Conservation (phyloP, 2,329 filamentous ascomycete species). For the Colletotrichum chrysophilum region DNA sequence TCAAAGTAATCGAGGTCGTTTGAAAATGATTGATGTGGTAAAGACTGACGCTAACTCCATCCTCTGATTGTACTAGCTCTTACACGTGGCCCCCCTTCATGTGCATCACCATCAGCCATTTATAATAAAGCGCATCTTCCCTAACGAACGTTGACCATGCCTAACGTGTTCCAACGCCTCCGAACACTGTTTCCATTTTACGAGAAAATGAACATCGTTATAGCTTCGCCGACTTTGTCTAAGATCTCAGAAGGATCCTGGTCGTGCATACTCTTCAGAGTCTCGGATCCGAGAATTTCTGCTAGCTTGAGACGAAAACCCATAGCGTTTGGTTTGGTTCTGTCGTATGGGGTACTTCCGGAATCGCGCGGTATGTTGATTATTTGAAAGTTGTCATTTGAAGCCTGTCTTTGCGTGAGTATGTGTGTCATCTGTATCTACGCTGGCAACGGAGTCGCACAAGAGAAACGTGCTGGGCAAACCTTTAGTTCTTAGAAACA, state of each 20-base stretch:
- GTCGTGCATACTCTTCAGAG: neutral
- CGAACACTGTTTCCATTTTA: no score
- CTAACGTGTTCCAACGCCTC: no score
- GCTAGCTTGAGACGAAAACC: neutral
- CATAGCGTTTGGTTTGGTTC: no score
- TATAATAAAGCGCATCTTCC: no score
- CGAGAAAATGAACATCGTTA: no score
- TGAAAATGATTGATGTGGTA: neutral
- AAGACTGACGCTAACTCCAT: neutral
- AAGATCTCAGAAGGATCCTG: neutral
- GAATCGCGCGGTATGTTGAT: no score
- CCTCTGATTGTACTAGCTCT: no score
- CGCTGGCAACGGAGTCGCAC: no score
- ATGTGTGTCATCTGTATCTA: neutral
- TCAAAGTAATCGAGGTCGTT: neutral
- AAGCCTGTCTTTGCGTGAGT: neutral
- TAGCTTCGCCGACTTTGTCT: neutral
- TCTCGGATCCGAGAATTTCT: neutral
- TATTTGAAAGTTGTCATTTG: neutral
- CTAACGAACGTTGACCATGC: no score
- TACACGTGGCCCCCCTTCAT: neutral
- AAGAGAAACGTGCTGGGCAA: neutral
- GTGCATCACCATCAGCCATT: neutral
- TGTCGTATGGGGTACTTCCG: no score
- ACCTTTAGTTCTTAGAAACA: neutral